These are phyloP conservation scores for Mycosphaerella sp. DNA, from an alignment of 2,329 filamentous ascomycete genomes.

Conservation along the genomic window DNA sequence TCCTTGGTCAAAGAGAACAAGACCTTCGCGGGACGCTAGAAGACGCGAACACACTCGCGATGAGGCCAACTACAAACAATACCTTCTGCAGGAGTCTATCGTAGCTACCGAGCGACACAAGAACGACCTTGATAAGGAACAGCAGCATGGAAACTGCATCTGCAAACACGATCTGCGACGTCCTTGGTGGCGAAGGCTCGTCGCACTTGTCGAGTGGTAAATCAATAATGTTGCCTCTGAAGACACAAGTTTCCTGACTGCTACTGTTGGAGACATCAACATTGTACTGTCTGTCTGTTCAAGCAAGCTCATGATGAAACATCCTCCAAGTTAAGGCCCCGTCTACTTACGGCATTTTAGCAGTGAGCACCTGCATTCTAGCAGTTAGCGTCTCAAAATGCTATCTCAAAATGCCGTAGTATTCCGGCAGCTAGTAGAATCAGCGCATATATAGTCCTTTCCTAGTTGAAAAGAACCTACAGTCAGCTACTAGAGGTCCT, in stretches of 20 bases:
- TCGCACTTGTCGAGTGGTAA: conserved; percentile 1
- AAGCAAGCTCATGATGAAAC: too few relatives aligned
- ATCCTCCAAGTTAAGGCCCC: too few relatives aligned
- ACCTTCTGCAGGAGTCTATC: background rate
- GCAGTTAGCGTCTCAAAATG: too few relatives aligned
- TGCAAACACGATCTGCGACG: conserved; percentile 1
- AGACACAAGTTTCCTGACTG: background rate
- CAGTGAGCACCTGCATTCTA: too few relatives aligned
- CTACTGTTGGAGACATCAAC: background rate
- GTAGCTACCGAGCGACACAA: background rate
- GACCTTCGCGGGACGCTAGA: background rate
- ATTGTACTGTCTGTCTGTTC: too few relatives aligned
- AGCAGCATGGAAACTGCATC: conserved; percentile 1
- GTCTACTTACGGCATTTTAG: too few relatives aligned
- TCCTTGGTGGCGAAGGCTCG: conserved; percentile 3
- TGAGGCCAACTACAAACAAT: background rate
- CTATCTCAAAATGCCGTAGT: too few relatives aligned
- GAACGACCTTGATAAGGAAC: background rate
- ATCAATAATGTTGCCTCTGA: conserved; percentile 4
- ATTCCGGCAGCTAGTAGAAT: too few relatives aligned
- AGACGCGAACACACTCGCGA: background rate
- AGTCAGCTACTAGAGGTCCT: too few relatives aligned
- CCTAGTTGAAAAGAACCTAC: too few relatives aligned
- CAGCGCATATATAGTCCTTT: too few relatives aligned
- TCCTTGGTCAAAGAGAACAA: background rate